Evolutionary conservation across 2,329 filamentous ascomycete genomes (phyloP).

Genomic region (Chrysosporium keratinophilum): DNA sequence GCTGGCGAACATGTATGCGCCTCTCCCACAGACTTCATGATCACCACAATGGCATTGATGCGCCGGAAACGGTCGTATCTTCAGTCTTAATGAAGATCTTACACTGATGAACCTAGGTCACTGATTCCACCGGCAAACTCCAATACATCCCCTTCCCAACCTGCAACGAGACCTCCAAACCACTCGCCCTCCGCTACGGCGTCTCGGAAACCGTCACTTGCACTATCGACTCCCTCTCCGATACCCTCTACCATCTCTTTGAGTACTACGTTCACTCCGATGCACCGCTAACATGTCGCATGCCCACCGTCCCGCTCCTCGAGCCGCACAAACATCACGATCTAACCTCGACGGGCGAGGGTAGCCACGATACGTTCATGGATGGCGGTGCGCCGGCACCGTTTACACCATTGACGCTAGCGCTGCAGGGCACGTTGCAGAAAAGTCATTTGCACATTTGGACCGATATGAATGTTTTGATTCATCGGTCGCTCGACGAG

Average conservation of each 20-base stretch:
- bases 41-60: not conserved
- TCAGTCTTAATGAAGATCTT: not conserved
- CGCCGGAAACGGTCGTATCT: not conserved
- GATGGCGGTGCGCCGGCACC: conserved; percentile 31
- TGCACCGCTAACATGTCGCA: conserved; percentile 80
- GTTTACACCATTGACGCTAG: conserved; percentile 79
- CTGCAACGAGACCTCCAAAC: conserved; percentile 76
- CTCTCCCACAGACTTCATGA: not conserved
- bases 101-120: conserved; percentile 6
- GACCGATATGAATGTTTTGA: conserved; percentile 77
- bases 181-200: conserved; percentile 80
- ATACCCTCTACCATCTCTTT: conserved; percentile 45
- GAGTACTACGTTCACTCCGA: conserved; percentile 97
- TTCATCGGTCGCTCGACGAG: conserved; percentile 50
- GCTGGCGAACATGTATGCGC: conserved; percentile 57
- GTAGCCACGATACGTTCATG: conserved; percentile 24
- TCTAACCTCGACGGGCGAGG: conserved; percentile 14
- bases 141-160: conserved; percentile 84
- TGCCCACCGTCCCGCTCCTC: conserved; percentile 52
- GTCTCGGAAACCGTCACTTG: conserved; percentile 51
- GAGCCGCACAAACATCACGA: conserved; percentile 30
- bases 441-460: conserved; percentile 81
- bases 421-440: conserved; percentile 79
- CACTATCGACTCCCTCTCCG: conserved; percentile 43
- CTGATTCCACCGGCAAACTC: conserved; percentile 63